Base-by-base conservation (phyloP, 1,139 yeast species). In the Suhomyces taliae region DNA sequence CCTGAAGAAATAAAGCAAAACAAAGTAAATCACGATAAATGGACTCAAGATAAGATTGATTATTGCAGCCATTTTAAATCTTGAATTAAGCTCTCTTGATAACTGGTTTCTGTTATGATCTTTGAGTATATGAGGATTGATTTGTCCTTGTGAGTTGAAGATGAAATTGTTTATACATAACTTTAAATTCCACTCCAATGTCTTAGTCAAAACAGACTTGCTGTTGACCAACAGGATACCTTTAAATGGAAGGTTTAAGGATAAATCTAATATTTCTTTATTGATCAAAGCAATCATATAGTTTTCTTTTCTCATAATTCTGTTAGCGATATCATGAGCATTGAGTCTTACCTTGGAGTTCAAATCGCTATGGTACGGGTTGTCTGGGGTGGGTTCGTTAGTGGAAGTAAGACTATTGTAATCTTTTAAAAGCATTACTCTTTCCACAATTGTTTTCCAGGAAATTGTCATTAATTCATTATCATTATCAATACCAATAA, bases 281-380 rank as follows among this genome's bases (percentile, higher is more conserved):
- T 90, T 91, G 57, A 89, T 83, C 59, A 93, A 70, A 0, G 97
- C 97, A 60, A 93, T 89, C 73, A 90, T 78, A 62, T 91, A 93
- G 62, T 93, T 93, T 54, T 95, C 99, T 55, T 85, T 87, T 47
- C 99, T 76, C 99, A 93, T 91, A 48, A 93, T 88, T 51, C 99
- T 74, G 63, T 93, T 95, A 11, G 98, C 98, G 47, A 93, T 89
- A 59, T 87, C 95, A 64, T 90, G 97, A 3, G 98, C 96, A 61
- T 89, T 93, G 46, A 93, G 75, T 51, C 91, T 73, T 41, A 84
- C 82, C 57, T 85, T 87, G 0, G 91, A 82, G 49, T 81, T 84
- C 47, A 83, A 73, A 62, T 84, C 88, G 50, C 81, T 77, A 37
- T 66, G 55, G 49, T 64, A 66, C 40, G 66, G 66, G 3, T 58